Percentiles rank a stretch among this genome's conserved stretches.
Evolutionary conservation across 2,329 filamentous ascomycete genomes (phyloP).

Genomic region (Aspergillus hortae): DNA sequence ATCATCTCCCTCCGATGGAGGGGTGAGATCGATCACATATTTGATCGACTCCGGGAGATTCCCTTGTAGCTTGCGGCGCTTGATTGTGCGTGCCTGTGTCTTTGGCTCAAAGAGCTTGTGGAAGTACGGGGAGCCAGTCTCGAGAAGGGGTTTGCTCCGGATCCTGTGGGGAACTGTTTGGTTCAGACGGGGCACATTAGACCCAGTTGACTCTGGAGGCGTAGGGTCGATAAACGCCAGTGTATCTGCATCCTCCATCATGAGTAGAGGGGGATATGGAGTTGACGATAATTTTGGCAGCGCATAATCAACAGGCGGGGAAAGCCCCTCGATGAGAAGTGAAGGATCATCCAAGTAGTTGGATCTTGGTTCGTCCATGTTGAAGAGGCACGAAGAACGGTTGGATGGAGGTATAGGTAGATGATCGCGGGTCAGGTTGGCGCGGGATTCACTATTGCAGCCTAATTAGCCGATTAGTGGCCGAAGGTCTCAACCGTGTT

Average conservation of each 20-base stretch:
- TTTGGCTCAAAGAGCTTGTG: conserved; percentile 26
- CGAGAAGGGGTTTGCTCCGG: conserved; percentile 29
- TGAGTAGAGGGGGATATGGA: not conserved
- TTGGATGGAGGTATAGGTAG: too few species aligned
- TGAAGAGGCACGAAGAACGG: too few species aligned
- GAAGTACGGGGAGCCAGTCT: conserved; percentile 28
- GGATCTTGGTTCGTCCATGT: too few species aligned
- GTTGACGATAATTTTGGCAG: not conserved
- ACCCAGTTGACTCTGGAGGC: conserved; percentile 10
- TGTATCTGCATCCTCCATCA: conserved; percentile 30
- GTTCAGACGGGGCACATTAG: conserved; percentile 10
- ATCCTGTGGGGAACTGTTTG: conserved; percentile 30
- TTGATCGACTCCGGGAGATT: conserved; percentile 44
- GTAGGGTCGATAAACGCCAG: conserved; percentile 35
- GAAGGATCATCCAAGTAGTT: too few species aligned
- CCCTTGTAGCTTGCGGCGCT: conserved; percentile 26
- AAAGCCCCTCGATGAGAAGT: too few species aligned
- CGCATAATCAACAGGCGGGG: too few species aligned
- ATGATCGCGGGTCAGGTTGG: too few species aligned
- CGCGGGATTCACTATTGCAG: too few species aligned
- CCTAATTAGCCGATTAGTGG: too few species aligned
- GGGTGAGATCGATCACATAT: conserved; percentile 63
- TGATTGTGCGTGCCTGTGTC: conserved; percentile 24
- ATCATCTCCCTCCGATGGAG: conserved; percentile 60
- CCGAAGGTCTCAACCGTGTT: too few species aligned